These are phyloP conservation scores for Apiotrichum brassicae DNA, from an alignment of 1,284 basidiomycete species.

Conservation along the genomic window DNA sequence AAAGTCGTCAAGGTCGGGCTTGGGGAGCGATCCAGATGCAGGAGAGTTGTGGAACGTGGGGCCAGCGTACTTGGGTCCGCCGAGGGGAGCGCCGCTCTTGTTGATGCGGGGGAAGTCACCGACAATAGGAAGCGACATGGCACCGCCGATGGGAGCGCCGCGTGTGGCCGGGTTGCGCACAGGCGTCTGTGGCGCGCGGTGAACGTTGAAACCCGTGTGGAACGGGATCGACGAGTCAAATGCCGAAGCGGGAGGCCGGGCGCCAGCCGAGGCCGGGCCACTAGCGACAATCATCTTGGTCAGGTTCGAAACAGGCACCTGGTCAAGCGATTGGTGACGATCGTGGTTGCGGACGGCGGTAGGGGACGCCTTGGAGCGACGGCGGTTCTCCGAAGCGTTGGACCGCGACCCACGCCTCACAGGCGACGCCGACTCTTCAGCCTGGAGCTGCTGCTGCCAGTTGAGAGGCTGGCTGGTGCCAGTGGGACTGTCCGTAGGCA, in stretches of 20 bases:
- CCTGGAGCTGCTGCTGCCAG: constrained; percentile 40
- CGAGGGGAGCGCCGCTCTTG: constrained; percentile 7
- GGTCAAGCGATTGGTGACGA: constrained; percentile 27
- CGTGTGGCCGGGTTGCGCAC: constrained; percentile 14
- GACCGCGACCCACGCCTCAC: constrained; percentile 8
- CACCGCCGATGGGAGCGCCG: background rate
- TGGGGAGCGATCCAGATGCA: constrained; percentile 33
- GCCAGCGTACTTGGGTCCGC: constrained; percentile 38
- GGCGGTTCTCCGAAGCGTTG: constrained; percentile 11
- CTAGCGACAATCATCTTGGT: constrained; percentile 2
- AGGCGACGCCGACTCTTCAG: constrained; percentile 11
- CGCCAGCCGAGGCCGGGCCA: background rate
- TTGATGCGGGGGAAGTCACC: constrained; percentile 40
- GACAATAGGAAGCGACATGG: constrained; percentile 15
- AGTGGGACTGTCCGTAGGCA: constrained; percentile 24
- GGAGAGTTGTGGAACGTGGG: constrained; percentile 46
- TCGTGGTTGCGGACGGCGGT: constrained; percentile 10
- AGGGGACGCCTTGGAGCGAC: constrained; percentile 12
- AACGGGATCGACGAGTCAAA: constrained; percentile 30
- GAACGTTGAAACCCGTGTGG: constrained; percentile 37
- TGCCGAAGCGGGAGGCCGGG: constrained; percentile 18
- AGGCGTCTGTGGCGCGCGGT: constrained; percentile 41
- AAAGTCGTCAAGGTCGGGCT: constrained; percentile 44
- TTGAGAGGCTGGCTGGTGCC: constrained; percentile 24
- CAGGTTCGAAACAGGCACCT: constrained; percentile 11